phyloP scores from a whole-genome alignment of 139 green algal genomes.

The Diplosphaera chodatii region DNA sequence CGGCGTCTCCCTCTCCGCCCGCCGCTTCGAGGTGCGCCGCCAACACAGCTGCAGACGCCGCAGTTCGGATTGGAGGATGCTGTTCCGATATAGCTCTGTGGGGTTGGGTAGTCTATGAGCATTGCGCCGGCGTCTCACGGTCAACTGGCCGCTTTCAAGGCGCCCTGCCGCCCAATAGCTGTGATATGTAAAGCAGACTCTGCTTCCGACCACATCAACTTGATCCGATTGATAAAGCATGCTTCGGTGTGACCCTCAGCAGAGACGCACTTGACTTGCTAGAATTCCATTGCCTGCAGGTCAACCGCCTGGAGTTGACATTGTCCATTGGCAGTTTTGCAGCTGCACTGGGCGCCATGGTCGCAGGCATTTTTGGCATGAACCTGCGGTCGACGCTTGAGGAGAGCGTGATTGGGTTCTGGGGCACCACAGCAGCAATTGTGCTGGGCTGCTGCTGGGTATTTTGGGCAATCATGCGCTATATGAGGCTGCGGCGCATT shows the following conservation, averaged over 20 bases:
- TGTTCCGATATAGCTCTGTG: no score
- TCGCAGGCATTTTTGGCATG: conserved; percentile 88
- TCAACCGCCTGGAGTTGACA: conserved; percentile 87
- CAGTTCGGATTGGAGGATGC: no score
- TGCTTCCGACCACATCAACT: no score
- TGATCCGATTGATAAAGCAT: no score
- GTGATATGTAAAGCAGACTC: no score
- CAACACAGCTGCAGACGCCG: no score
- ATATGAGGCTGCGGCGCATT: conserved; percentile 73
- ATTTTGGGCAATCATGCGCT: conserved; percentile 62
- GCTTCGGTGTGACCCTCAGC: no score
- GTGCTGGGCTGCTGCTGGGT: conserved; percentile 63
- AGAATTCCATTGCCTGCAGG: conserved; percentile 43
- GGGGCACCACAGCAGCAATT: conserved; percentile 68
- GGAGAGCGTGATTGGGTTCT: conserved; percentile 75
- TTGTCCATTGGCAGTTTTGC: conserved; percentile 87
- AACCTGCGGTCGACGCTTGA: conserved; percentile 79
- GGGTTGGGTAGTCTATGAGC: no score
- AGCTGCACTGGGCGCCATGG: conserved; percentile 77
- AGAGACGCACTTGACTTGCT: no score
- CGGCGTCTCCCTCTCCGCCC: conserved; percentile 69
- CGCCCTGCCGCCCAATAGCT: no score
- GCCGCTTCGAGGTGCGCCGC: conserved; percentile 56
- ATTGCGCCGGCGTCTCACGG: no score
- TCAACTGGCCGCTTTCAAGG: no score